Evolutionary conservation across 306 rosid species (phyloP), one percentile per base, ranked within the genome.

Genomic region (Citrullus amarus): DNA sequence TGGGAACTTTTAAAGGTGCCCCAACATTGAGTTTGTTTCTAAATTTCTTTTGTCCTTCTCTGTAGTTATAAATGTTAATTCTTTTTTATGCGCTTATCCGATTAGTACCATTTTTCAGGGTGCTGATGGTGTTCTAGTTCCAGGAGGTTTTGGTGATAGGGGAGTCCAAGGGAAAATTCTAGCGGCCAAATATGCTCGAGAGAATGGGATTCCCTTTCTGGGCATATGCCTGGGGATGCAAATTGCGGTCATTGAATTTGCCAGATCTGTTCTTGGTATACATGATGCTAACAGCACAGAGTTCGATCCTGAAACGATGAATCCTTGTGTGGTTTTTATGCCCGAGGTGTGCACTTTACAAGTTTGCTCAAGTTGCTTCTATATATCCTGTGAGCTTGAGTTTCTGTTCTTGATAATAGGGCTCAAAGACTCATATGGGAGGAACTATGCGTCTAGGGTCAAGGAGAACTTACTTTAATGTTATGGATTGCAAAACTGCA

Each of bases 321-420:
- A 82, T 83, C 99, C 99, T 18, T 91, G 93, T 77, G 97, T 92
- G 71, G 83, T 92, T 80, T 91, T 92, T 62, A 91, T 95, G 99
- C 99, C 99, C 56, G 99, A 95, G 90, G 99, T 95, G 55, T 68
- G 75, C 55, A 22, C n/a, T 70, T 44, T 44, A 25, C 39, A 46
- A 70, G 78, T 79, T 57, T 32, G 30, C 34, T 60, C 17, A 77
- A 25, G 66, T 77, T 44, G 28, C 41, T 79, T 76, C 20, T 44
- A 61, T 51, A 51, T 60, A 63, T 70, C 75, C 57, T 46, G 38
- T 46, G 57, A 83, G 65, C 36, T 82, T 44, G 70, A 63, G 48
- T 59, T 15, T 5, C 48, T 75, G 28, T 69, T 68, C 32, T 25
- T 70, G 55, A 46, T 70, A 70, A 22, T 80, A 74, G 78, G 78